These are phyloP conservation scores for rapeseed (Brassica napus) DNA, from an alignment of 345 rosid species.

Conservation along the genomic window Da-Ae NC_063436.1:7999001-7999500, in stretches of 20 bases:
- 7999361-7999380: slow-evolving; percentile 84
- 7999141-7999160: slow-evolving; percentile 20
- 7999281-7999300: slow-evolving; percentile 87
- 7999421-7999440: slow-evolving; percentile 99
- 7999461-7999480: slow-evolving; percentile 66
- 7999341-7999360: neutral
- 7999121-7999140: slow-evolving; percentile 72
- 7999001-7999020: slow-evolving; percentile 22
- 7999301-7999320: slow-evolving; percentile 4
- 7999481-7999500: slow-evolving; percentile 17
- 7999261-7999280: slow-evolving; percentile 91
- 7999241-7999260: slow-evolving; percentile 96
- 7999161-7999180: neutral
- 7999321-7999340: neutral
- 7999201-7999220: slow-evolving; percentile 13
- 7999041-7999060: slow-evolving; percentile 93
- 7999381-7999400: slow-evolving; percentile 97
- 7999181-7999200: neutral
- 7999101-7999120: slow-evolving; percentile 92
- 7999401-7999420: slow-evolving; percentile 99
- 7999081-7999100: slow-evolving; percentile 99
- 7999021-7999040: slow-evolving; percentile 96
- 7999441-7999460: slow-evolving; percentile 87
- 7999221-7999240: slow-evolving; percentile 88
- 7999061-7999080: slow-evolving; percentile 92